Base-by-base conservation (phyloP, 2,329 filamentous ascomycete genomes). In the Tolypocladium album region DNA sequence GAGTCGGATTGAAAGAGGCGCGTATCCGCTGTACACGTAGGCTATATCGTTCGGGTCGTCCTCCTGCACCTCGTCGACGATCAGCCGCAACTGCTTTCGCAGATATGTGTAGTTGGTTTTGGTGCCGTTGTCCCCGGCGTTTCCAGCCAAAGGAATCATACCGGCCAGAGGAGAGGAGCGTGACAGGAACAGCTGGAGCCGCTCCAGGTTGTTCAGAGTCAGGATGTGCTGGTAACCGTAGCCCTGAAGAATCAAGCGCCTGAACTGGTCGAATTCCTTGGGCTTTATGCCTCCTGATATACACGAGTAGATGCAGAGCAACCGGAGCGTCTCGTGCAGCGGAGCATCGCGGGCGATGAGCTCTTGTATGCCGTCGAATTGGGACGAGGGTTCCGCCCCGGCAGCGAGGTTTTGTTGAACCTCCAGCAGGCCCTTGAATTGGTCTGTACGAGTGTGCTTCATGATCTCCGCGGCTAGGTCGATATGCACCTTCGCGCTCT, bases 21-120 rank as follows among this genome's bases (percentile, higher is more conserved):
- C 94, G 70, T 97, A 99, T 58, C 94, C 95, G 64, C 90, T 96
- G 75, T 97, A 99, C 13, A 97, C 92, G 69, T 99, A 99, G n/a
- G 92, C 89, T 62, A 97, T 88, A 67, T 99, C 94, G 68, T 94
- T 90, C 3, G 94, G 94, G 55, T 95, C 89, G 61, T 94, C 87
- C 73, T 99, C 94, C 70, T 96, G 92, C 45, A 99, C 93, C 71
- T 97, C 94, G 71, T 99, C 94, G 60, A 97, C 88, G 70, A 97
- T 96, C 20, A 99, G 82, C 38, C 88, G 86, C 17, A 99, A 83
- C 62, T 88, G 87, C 72, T 94, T 96, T 59, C 95, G 88, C 6
- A 97, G 78, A 65, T 90, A 89, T 5, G 86, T 87, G 75, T 97
- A 99, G 71, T 97, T 97, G 13, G 92, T 96, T 72, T 92, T 91